These are phyloP conservation scores for Neurospora tetrasperma DNA, from an alignment of 495 filamentous ascomycete species.

Conservation along the genomic window DNA sequence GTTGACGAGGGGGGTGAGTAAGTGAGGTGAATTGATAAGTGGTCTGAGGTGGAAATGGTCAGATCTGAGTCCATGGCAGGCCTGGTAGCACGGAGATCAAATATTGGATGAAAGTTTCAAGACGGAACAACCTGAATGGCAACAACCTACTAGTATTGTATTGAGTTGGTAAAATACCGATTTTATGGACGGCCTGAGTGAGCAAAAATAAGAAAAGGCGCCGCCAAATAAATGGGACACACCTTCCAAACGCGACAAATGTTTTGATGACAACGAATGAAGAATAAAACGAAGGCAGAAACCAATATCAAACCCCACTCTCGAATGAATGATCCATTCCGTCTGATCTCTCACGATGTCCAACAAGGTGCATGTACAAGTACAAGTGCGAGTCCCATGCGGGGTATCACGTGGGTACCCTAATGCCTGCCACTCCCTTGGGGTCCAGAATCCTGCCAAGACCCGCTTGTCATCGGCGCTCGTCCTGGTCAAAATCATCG, in stretches of 20 bases:
- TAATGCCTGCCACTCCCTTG: neutral
- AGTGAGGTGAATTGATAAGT: neutral
- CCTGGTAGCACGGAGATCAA: neutral
- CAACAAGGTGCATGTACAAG: neutral
- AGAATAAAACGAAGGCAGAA: neutral
- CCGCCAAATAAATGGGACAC: too few species aligned
- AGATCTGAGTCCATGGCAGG: neutral
- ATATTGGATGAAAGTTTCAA: neutral
- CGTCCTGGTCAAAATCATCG: too few species aligned
- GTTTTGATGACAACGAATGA: neutral
- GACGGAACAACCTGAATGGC: too few species aligned
- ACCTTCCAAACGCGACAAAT: too few species aligned
- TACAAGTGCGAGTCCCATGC: conserved; percentile 10
- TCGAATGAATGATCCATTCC: neutral
- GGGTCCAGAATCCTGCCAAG: neutral
- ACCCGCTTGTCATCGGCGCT: neutral
- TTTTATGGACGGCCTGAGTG: too few species aligned
- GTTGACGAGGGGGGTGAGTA: neutral
- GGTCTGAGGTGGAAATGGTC: neutral
- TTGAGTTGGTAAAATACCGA: too few species aligned
- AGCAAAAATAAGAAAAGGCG: too few species aligned
- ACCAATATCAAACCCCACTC: neutral
- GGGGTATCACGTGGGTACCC: conserved; percentile 28
- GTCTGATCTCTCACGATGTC: neutral
- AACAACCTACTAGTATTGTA: too few species aligned